These are phyloP conservation scores for Plenodomus tracheiphilus DNA, from an alignment of 2,329 filamentous ascomycete species.

Conservation along the genomic window DNA sequence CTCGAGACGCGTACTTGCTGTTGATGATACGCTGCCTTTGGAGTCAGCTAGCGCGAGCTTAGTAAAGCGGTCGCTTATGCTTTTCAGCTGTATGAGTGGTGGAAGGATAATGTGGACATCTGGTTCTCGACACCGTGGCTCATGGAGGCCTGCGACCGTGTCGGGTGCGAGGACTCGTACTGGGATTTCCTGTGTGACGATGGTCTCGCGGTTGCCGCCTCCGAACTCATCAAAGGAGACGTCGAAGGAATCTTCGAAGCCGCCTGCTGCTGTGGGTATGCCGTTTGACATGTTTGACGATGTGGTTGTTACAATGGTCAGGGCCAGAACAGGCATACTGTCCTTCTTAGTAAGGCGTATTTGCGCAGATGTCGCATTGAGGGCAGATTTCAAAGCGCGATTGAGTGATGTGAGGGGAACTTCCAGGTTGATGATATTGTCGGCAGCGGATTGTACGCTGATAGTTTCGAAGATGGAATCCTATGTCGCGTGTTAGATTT, in stretches of 20 bases:
- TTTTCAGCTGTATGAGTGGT: conserved; percentile 83
- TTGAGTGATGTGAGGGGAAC: conserved; percentile 86
- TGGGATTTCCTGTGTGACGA: conserved; percentile 95
- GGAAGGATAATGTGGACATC: conserved; percentile 94
- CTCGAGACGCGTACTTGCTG: conserved; percentile 65
- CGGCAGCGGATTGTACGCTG: conserved; percentile 80
- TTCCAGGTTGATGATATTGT: conserved; percentile 95
- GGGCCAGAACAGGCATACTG: conserved; percentile 78
- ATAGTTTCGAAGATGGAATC: conserved; percentile 91
- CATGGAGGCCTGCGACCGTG: conserved; percentile 88
- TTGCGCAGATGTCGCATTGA: conserved; percentile 77
- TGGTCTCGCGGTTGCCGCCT: conserved; percentile 75
- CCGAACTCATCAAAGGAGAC: conserved; percentile 28
- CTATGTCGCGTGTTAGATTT: conserved; percentile 47
- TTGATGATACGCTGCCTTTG: conserved; percentile 40
- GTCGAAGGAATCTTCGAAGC: conserved; percentile 33
- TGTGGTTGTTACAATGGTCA: conserved; percentile 81
- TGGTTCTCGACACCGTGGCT: conserved; percentile 85
- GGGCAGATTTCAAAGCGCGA: conserved; percentile 86
- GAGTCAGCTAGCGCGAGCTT: conserved; percentile 63
- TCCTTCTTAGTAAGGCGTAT: conserved; percentile 94
- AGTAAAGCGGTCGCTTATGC: conserved; percentile 93
- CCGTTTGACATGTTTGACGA: conserved; percentile 53
- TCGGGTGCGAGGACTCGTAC: conserved; percentile 83
- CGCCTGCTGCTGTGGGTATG: conserved; percentile 31